A percentile compares a stretch with the other conserved stretches of the same genome.
These are phyloP conservation scores for Fusarium coffeatum DNA, from an alignment of 2,329 filamentous ascomycete species.

Conservation along the genomic window DNA sequence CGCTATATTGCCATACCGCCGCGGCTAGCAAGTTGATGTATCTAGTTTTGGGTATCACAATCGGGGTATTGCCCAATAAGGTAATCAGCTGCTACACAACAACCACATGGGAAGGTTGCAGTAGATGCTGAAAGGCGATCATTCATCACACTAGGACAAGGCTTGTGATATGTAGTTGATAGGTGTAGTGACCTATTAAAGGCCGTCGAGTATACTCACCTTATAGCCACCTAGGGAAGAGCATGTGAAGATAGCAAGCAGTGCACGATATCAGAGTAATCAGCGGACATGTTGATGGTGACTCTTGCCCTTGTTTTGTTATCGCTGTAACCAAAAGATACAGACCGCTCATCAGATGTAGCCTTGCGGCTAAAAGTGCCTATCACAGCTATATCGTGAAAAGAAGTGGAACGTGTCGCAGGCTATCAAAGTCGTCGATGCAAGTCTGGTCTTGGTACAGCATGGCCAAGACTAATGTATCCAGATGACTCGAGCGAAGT, in stretches of 20 bases:
- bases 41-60: constrained; percentile 32
- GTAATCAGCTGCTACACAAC: constrained; percentile 22
- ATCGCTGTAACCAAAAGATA: background rate
- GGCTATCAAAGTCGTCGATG: background rate
- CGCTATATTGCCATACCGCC: constrained; percentile 8
- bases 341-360: background rate
- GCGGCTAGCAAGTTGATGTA: constrained; percentile 20
- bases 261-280: background rate
- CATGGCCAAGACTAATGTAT: background rate
- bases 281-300: background rate
- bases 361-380: background rate
- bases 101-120: constrained; percentile 31
- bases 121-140: constrained; percentile 28
- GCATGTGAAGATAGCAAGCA: constrained; percentile 1
- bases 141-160: constrained; percentile 25
- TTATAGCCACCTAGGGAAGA: background rate
- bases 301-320: background rate
- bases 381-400: background rate
- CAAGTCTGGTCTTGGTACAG: background rate
- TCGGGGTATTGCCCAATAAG: constrained; percentile 35
- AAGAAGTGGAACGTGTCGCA: background rate
- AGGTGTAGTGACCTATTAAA: constrained; percentile 1
- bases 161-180: constrained; percentile 11
- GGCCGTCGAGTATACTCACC: background rate
- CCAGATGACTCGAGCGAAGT: constrained; percentile 22